Percentiles rank a stretch among this genome's conserved stretches.
Conservation (phyloP, 352 stramenopile genomes). For the Phytophthora cryptogea region DNA sequence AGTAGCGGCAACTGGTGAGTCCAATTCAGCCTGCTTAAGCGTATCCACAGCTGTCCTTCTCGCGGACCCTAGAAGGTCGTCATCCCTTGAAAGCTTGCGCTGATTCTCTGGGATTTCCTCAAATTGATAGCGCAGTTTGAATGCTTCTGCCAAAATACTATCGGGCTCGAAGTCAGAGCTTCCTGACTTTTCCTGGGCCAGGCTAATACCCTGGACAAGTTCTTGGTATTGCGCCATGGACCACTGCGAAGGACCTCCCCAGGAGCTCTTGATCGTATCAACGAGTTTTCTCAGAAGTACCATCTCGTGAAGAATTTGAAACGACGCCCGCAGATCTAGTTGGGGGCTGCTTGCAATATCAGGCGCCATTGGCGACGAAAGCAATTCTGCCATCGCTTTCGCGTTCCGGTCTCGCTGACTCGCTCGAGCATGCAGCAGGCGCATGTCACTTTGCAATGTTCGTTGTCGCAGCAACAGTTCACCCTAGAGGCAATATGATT, state of each 20-base stretch:
- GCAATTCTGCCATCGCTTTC: constrained; percentile 31
- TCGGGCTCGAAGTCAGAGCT: constrained; percentile 36
- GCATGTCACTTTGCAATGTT: constrained; percentile 27
- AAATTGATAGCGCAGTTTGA: constrained; percentile 65
- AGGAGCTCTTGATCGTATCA: constrained; percentile 41
- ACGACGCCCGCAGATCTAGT: constrained; percentile 60
- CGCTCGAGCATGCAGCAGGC: constrained; percentile 20
- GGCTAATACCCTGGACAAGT: constrained; percentile 59
- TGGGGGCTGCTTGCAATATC: constrained; percentile 21
- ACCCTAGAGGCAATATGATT: constrained; percentile 15
- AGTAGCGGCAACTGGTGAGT: constrained; percentile 13
- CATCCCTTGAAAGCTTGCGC: constrained; percentile 37
- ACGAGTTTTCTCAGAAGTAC: constrained; percentile 66
- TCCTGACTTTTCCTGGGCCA: constrained; percentile 54
- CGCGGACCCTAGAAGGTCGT: constrained; percentile 16
- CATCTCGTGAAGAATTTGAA: constrained; percentile 75
- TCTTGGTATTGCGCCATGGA: constrained; percentile 60
- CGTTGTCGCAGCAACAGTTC: constrained; percentile 34
- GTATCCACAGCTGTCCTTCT: constrained; percentile 3
- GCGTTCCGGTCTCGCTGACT: constrained; percentile 29
- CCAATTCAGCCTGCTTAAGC: constrained; percentile 11
- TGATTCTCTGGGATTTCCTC: constrained; percentile 74
- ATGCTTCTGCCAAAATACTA: constrained; percentile 53
- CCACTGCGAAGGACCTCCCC: constrained; percentile 56
- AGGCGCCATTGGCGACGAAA: constrained; percentile 24